Evolutionary conservation across 1,139 yeast genomes (phyloP).

Genomic region (Scheffersomyces illinoinensis): DNA sequence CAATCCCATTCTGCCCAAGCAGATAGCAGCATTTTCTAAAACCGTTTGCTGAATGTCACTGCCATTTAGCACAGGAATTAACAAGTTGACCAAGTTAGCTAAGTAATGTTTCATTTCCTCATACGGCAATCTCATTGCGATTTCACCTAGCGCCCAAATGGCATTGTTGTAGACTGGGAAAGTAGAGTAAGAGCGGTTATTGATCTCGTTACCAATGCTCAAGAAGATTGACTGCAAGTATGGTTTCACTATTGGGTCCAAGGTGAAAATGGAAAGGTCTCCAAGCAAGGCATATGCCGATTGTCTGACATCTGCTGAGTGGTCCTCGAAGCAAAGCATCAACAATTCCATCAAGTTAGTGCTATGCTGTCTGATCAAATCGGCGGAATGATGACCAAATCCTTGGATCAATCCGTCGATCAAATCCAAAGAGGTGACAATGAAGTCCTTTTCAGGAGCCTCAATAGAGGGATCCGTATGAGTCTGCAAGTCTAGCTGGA

Average conservation of each 20-base stretch:
- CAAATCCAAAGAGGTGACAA: constrained; percentile 85
- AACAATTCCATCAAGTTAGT: constrained; percentile 62
- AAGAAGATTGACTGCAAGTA: constrained; percentile 59
- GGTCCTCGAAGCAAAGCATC: constrained; percentile 73
- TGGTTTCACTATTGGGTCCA: constrained; percentile 56
- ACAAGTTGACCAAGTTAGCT: constrained; percentile 56
- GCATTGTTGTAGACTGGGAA: constrained; percentile 82
- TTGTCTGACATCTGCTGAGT: constrained; percentile 84
- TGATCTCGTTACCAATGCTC: constrained; percentile 67
- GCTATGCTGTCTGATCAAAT: constrained; percentile 47
- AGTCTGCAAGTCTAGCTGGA: constrained; percentile 66
- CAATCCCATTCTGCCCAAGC: constrained; percentile 86
- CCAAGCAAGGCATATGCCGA: constrained; percentile 89
- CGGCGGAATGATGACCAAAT: constrained; percentile 62
- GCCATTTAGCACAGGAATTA: constrained; percentile 65
- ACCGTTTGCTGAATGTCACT: constrained; percentile 63
- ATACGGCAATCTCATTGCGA: constrained; percentile 58
- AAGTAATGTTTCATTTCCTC: constrained; percentile 61
- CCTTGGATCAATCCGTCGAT: constrained; percentile 94
- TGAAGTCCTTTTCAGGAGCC: constrained; percentile 87
- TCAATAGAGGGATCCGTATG: constrained; percentile 68
- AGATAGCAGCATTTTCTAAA: constrained; percentile 86
- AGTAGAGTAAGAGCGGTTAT: constrained; percentile 49
- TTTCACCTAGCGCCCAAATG: constrained; percentile 91
- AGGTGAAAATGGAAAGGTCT: constrained; percentile 71